phyloP scores from a whole-genome alignment of 495 filamentous ascomycete genomes.

The Xylaria grammica region DNA sequence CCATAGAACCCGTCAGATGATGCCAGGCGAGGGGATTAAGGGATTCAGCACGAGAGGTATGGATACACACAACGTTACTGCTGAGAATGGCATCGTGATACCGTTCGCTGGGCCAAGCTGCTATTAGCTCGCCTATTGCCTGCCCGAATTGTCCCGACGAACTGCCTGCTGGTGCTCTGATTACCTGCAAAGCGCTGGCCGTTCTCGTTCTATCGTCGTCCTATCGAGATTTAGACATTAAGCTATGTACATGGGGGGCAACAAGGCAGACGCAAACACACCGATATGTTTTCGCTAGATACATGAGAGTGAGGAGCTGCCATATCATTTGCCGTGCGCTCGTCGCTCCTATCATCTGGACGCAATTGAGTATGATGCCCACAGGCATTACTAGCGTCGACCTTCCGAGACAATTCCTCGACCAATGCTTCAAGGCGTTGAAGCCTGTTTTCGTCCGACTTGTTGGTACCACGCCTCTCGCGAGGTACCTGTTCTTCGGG shows the following conservation, averaged over 20 bases:
- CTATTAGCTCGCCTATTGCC: constrained; percentile 33
- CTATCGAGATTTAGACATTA: background rate
- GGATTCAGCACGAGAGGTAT: too few relatives aligned
- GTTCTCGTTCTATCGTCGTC: background rate
- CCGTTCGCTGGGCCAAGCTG: constrained; percentile 43
- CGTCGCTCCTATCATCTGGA: background rate
- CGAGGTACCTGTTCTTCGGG: constrained; percentile 33
- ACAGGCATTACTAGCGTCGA: background rate
- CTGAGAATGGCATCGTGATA: constrained; percentile 44
- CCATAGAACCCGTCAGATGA: too few relatives aligned
- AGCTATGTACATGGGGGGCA: background rate
- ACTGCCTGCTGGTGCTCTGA: background rate
- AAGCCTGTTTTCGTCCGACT: constrained; percentile 31
- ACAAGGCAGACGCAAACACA: background rate
- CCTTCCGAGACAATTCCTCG: background rate
- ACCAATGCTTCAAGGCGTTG: constrained; percentile 13
- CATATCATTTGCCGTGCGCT: background rate
- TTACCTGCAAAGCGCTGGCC: constrained; percentile 2
- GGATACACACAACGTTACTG: constrained; percentile 25
- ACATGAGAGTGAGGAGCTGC: background rate
- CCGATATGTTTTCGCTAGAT: background rate
- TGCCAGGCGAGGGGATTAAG: too few relatives aligned
- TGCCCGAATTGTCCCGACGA: constrained; percentile 7
- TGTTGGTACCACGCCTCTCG: constrained; percentile 31
- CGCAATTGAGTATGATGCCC: too few relatives aligned